Evolutionary conservation across 2,329 filamentous ascomycete species (phyloP), one percentile per base, ranked within the genome.

Genomic region (Phialocephala subalpina): DNA sequence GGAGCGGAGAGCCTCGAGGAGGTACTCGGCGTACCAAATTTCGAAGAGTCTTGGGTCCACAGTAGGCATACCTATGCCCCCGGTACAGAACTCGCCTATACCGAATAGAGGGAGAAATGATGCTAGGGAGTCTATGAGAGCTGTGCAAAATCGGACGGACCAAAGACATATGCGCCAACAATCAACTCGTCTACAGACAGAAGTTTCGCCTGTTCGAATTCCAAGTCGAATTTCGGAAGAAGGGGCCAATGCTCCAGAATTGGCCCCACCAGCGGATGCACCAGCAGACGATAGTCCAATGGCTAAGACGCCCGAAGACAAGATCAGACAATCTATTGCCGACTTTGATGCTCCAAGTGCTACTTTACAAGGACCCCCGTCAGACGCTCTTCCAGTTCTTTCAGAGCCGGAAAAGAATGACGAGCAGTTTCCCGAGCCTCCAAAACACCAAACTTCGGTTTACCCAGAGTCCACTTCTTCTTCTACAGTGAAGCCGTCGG

Each of bases 1-100:
- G 58, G 96, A 99, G 80, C 88, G 96, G 76, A 87, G 96, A 76
- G 96, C 96, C 0, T 99, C 96, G 16, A 87, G 95, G 72, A 86
- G 96, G 74, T 99, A 98, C 77, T 98, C 96, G 1, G 92, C 94
- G 61, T 99, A 98, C 77, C 96, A 99, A 76, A 97, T 99, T 72
- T 93, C 93, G 55, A 98, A 97, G 76, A 94, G 97, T 74, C 83
- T 98, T 1, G 95, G 95, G 12, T 87, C 89, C 18, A 86, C 92
- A 18, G 94, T 90, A 78, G 93, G 92, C 22, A 90, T 98, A 18
- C 93, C 94, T 7, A 92, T 97, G 78, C 86, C 98, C 22, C 94
- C 95, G 29, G 84, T 92, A 33, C 93, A 97, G 76, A 93, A 90
- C 67, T 90, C 91, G 3, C 93, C 92, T 1, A 86, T 95, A 69